A percentile compares a stretch with the other conserved stretches of the same genome.
Conservation (phyloP, 352 stramenopile genomes). For the Pythium grandisporangium region DNA sequence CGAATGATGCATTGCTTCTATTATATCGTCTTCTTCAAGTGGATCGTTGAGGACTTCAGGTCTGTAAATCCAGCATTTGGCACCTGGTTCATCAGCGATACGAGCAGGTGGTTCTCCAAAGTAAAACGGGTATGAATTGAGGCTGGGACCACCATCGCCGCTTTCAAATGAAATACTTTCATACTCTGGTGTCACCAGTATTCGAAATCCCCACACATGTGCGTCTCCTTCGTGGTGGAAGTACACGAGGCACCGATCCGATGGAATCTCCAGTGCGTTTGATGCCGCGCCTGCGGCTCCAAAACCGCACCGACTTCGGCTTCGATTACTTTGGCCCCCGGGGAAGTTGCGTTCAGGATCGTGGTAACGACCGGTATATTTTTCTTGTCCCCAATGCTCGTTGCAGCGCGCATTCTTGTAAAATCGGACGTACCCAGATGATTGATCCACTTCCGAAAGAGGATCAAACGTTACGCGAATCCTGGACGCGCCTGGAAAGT, state of each 20-base stretch:
- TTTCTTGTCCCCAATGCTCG: slow-evolving; percentile 63
- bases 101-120: slow-evolving; percentile 53
- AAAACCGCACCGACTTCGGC: slow-evolving; percentile 19
- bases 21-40: slow-evolving; percentile 39
- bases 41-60: slow-evolving; percentile 37
- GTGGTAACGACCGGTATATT: slow-evolving; percentile 65
- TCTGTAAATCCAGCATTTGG: slow-evolving; percentile 52
- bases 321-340: slow-evolving; percentile 46
- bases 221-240: slow-evolving; percentile 49
- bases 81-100: slow-evolving; percentile 31
- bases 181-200: slow-evolving; percentile 41
- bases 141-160: slow-evolving; percentile 4
- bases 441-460: slow-evolving; percentile 52
- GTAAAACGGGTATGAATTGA: slow-evolving; percentile 64
- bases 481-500: slow-evolving; percentile 57
- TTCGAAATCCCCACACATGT: slow-evolving; percentile 58
- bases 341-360: slow-evolving; percentile 70
- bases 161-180: too few relatives aligned
- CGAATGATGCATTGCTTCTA: slow-evolving; percentile 35
- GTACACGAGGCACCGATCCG: slow-evolving; percentile 65
- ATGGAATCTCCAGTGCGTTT: slow-evolving; percentile 47
- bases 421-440: slow-evolving; percentile 52
- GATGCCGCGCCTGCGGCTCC: slow-evolving; percentile 3
- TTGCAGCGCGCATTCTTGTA: slow-evolving; percentile 60
- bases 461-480: slow-evolving; percentile 74